These are phyloP conservation scores for Erysimum cheiranthoides DNA, from an alignment of 345 rosid species.

Conservation along the genomic window DNA sequence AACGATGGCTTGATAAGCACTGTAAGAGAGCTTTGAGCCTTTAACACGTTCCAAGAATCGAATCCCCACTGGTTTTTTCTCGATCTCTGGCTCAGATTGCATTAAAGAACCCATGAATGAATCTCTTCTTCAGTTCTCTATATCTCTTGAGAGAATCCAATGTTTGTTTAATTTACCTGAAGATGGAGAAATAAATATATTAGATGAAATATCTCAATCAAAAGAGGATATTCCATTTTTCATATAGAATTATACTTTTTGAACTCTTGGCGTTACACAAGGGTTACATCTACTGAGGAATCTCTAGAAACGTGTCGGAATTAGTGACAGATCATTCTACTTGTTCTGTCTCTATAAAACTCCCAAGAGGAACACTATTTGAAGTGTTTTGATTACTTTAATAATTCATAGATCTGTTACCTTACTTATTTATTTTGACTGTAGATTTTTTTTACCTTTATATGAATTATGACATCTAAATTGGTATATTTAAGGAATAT, in stretches of 20 bases:
- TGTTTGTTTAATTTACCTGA: constrained; percentile 2
- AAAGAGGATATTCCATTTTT: constrained; percentile 35
- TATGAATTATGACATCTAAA: constrained; percentile 7
- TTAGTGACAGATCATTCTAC: constrained; percentile 22
- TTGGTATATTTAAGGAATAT: constrained; percentile 14
- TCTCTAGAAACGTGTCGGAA: constrained; percentile 27
- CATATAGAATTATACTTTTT: constrained; percentile 17
- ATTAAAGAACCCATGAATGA: constrained; percentile 59
- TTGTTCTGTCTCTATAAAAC: constrained; percentile 12
- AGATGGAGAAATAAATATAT: neutral
- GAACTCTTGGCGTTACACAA: constrained; percentile 32
- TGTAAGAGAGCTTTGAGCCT: constrained; percentile 63
- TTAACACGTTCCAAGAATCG: constrained; percentile 57
- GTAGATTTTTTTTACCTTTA: neutral
- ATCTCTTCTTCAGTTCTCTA: neutral
- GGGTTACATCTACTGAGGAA: constrained; percentile 6
- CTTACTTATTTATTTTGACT: neutral
- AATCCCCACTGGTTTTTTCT: constrained; percentile 72
- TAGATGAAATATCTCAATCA: neutral
- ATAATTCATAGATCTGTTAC: neutral
- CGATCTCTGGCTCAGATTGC: constrained; percentile 40
- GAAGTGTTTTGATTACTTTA: constrained; percentile 4
- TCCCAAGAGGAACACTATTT: constrained; percentile 16
- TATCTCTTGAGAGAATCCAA: neutral
- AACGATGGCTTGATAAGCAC: constrained; percentile 74